Conservation (phyloP, 2,329 filamentous ascomycete species). For the Cladosporium sp. region DNA sequence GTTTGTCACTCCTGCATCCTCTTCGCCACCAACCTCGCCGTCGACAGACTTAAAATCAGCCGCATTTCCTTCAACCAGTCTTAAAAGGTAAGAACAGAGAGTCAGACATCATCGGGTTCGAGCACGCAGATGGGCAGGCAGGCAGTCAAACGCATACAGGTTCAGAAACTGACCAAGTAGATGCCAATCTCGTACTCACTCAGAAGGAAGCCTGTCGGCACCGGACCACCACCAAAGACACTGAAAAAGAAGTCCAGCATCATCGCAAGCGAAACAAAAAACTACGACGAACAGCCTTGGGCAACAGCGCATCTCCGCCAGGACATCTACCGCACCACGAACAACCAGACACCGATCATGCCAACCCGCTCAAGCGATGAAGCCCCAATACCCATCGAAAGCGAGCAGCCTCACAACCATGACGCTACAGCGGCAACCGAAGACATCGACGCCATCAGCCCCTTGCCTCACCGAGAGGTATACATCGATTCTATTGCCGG, state of each 20-base stretch:
- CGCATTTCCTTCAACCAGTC: neutral
- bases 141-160: neutral
- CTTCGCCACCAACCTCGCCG: neutral
- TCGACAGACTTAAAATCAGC: neutral
- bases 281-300: constrained; percentile 12
- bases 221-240: neutral
- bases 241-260: neutral
- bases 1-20: neutral
- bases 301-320: constrained; percentile 11
- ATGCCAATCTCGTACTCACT: neutral
- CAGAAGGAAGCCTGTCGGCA: neutral
- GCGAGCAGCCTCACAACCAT: neutral
- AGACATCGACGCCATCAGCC: constrained; percentile 5
- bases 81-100: constrained; percentile 6
- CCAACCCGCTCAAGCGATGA: neutral
- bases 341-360: neutral
- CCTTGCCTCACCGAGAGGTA: neutral
- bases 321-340: neutral
- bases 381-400: neutral
- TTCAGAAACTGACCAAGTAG: neutral
- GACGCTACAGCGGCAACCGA: neutral
- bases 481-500: constrained; percentile 23
- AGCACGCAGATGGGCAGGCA: neutral
- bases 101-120: neutral
- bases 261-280: neutral